phyloP scores from a whole-genome alignment of 2,329 filamentous ascomycete species.

The Thermochaetoides dissita region DNA sequence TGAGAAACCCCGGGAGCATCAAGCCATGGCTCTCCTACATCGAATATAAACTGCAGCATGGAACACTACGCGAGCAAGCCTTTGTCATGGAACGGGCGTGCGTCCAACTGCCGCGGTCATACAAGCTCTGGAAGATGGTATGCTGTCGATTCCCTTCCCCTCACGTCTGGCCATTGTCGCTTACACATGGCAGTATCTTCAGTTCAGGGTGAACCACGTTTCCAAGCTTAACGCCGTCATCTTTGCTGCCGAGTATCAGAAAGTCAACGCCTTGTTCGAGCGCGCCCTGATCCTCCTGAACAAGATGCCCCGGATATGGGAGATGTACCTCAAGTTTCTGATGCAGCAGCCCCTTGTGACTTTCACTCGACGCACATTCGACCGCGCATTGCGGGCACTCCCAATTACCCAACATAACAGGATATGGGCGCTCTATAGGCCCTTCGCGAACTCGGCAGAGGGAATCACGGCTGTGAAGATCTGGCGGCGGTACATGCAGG shows the following conservation, averaged over 20 bases:
- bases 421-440: slow-evolving; percentile 83
- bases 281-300: slow-evolving; percentile 83
- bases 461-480: slow-evolving; percentile 85
- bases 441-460: slow-evolving; percentile 80
- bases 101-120: slow-evolving; percentile 76
- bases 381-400: slow-evolving; percentile 77
- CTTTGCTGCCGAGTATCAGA: slow-evolving; percentile 69
- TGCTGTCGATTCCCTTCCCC: slow-evolving; percentile 15
- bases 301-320: slow-evolving; percentile 98
- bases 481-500: slow-evolving; percentile 92
- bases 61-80: slow-evolving; percentile 71
- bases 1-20: slow-evolving; percentile 70
- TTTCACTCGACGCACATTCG: slow-evolving; percentile 72
- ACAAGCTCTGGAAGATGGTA: slow-evolving; percentile 96
- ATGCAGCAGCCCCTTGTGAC: slow-evolving; percentile 87
- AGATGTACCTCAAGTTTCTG: slow-evolving; percentile 87
- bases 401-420: slow-evolving; percentile 91
- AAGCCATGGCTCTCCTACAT: slow-evolving; percentile 95
- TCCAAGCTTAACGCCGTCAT: slow-evolving; percentile 68
- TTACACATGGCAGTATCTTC: slow-evolving; percentile 52
- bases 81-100: slow-evolving; percentile 83
- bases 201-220: slow-evolving; percentile 69
- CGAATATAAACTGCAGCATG: slow-evolving; percentile 79
- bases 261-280: slow-evolving; percentile 92
- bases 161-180: neutral